phyloP scores from a whole-genome alignment of 169 alveolate species.

The Amoebophrya sp. region DNA sequence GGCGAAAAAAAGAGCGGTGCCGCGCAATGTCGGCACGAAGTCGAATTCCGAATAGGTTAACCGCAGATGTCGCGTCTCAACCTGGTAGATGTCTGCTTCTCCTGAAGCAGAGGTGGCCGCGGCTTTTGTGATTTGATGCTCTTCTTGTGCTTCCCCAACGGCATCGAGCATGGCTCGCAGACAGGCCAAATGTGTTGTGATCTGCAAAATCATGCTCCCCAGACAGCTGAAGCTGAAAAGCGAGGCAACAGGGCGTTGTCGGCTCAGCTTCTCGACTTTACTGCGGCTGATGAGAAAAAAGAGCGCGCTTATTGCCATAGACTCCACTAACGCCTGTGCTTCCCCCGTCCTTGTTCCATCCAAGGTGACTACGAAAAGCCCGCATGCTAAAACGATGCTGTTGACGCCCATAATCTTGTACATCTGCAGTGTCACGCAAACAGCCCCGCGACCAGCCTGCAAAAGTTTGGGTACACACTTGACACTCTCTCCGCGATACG shows the following conservation, averaged over 20 bases:
- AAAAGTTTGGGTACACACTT: conserved; percentile 76
- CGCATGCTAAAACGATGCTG: conserved; percentile 83
- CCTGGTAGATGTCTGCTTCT: no score
- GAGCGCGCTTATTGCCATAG: conserved; percentile 57
- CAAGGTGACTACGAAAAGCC: conserved; percentile 81
- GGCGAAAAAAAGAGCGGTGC: background rate
- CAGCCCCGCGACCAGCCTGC: conserved; percentile 87
- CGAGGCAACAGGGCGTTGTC: background rate
- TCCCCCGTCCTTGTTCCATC: conserved; percentile 94
- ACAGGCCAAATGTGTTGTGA: background rate
- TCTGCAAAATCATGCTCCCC: background rate
- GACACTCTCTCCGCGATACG: conserved; percentile 79
- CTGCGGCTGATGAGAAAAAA: conserved; percentile 14
- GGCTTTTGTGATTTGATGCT: no score
- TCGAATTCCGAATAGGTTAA: no score
- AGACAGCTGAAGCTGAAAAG: background rate
- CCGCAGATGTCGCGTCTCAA: no score
- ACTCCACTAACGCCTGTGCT: conserved; percentile 76
- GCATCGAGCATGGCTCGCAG: background rate
- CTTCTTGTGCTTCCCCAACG: no score
- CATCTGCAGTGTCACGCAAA: conserved; percentile 83
- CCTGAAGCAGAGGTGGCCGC: background rate
- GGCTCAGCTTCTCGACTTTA: background rate
- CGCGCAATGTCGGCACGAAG: conserved; percentile 24
- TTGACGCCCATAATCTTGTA: conserved; percentile 87